Base-by-base conservation (phyloP, 345 rosid genomes). In the Brassica nigra region DNA sequence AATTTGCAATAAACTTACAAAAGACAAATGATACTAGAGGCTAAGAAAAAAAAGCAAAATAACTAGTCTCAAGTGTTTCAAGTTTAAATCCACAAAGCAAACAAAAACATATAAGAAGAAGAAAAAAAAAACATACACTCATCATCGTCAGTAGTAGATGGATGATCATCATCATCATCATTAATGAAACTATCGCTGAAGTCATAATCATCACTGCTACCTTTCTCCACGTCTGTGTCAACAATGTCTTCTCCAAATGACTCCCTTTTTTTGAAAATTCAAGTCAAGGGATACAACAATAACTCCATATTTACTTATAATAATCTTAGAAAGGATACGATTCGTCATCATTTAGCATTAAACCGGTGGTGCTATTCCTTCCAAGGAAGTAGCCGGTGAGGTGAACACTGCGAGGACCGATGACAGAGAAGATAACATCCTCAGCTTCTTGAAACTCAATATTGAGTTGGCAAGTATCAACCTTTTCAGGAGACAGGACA, bases 371-470 rank as follows among this genome's bases (percentile, higher is more conserved):
- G 55, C 83, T 55, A 59, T 78, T 75, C 61, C 70, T 47, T 36
- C 73, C 68, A 15, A 80, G 55, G 83, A 84, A 91, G 86, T 86
- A 90, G 74, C 97, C 97, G 52, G 93, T 81, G 62, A 93, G 88
- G 71, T 91, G 98, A 77, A 93, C 83, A 57, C 87, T 86, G 0
- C 82, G 82, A 31, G 93, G 89, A 16, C 98, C 94, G 39, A 93
- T 58, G 34, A 92, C 92, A 0, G 97, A 91, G 83, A 93, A 90
- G 11, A 89, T 69, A 59, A 90, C 98, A 34, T 90, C 88, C 34
- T 87, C 91, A 55, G 82, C 80, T 78, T 93, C 97, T 36, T 91
- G 91, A 69, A 88, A 93, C 84, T 93, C 95, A 70, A 93, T 62
- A 76, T 91, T 82, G 55, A 93, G 42, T 18, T 86, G 95, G 39